A percentile compares a stretch with the other conserved stretches of the same genome.
These are phyloP conservation scores for Boletus sp. DNA, from an alignment of 768 basidiomycete species.

Conservation along the genomic window DNA sequence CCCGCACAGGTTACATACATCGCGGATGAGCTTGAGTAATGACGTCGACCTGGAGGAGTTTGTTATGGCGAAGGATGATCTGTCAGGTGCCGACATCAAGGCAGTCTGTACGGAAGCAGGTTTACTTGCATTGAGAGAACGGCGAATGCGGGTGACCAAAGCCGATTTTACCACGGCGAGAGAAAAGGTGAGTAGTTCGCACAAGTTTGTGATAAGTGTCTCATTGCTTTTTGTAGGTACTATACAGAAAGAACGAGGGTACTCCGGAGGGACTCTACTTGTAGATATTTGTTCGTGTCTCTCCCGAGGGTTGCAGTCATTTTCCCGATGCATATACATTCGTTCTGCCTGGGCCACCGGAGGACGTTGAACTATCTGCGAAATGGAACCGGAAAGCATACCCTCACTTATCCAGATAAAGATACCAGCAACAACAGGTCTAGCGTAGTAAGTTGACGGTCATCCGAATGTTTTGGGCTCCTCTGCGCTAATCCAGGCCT, in stretches of 20 bases:
- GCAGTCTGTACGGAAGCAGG: conserved; percentile 99
- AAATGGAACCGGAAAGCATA: neutral
- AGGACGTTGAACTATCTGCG: neutral
- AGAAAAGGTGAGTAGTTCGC: conserved; percentile 70
- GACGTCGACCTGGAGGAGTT: conserved; percentile 97
- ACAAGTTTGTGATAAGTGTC: conserved; percentile 3
- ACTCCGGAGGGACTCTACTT: conserved; percentile 88
- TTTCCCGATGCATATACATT: neutral
- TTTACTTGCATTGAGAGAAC: conserved; percentile 87
- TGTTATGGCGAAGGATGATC: conserved; percentile 92
- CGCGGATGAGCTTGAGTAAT: conserved; percentile 84
- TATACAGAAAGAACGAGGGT: conserved; percentile 98
- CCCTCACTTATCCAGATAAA: too few relatives aligned
- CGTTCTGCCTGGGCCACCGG: neutral
- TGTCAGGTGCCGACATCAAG: conserved; percentile 98
- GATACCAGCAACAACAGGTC: neutral
- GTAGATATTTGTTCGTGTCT: conserved; percentile 36
- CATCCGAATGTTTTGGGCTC: neutral
- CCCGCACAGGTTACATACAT: conserved; percentile 73
- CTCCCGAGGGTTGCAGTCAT: conserved; percentile 1
- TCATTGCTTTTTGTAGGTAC: conserved; percentile 45
- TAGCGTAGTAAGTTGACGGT: neutral
- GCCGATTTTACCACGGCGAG: conserved; percentile 86
- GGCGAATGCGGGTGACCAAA: conserved; percentile 93
- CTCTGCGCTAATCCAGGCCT: too few relatives aligned